These are phyloP conservation scores for Starmerella bacillaris DNA, from an alignment of 805 yeast species.

Conservation along the genomic window DNA sequence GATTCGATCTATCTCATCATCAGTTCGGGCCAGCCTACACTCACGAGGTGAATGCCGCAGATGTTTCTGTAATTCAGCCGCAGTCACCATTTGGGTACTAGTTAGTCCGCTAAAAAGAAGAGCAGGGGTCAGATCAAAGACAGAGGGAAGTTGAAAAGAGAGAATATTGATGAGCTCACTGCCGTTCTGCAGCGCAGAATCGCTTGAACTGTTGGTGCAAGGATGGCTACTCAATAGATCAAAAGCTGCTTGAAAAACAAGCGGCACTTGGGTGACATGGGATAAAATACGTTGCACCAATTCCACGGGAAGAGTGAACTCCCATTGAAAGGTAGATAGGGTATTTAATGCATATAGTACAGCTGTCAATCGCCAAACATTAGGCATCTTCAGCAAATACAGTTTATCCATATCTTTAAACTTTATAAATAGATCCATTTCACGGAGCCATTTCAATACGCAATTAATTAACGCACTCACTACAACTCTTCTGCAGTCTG, in stretches of 20 bases:
- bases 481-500: too few species aligned
- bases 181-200: background rate
- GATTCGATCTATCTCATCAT: slow-evolving; percentile 1
- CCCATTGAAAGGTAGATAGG: slow-evolving; percentile 4
- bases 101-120: slow-evolving; percentile 11
- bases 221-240: slow-evolving; percentile 9
- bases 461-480: background rate
- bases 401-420: slow-evolving; percentile 3
- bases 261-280: slow-evolving; percentile 4
- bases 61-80: slow-evolving; percentile 1
- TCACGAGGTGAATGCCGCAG: background rate
- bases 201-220: slow-evolving; percentile 4
- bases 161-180: slow-evolving; percentile 1
- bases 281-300: slow-evolving; percentile 6
- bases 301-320: slow-evolving; percentile 6
- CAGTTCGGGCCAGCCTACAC: slow-evolving; percentile 1
- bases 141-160: slow-evolving; percentile 2
- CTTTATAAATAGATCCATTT: slow-evolving; percentile 6
- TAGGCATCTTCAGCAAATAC: background rate
- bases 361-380: slow-evolving; percentile 3
- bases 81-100: slow-evolving; percentile 5
- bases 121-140: background rate
- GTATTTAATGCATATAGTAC: slow-evolving; percentile 10
- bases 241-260: slow-evolving; percentile 4
- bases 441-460: slow-evolving; percentile 2